Evolutionary conservation across 2,329 filamentous ascomycete genomes (phyloP).

Genomic region (Penicillium sp.): DNA sequence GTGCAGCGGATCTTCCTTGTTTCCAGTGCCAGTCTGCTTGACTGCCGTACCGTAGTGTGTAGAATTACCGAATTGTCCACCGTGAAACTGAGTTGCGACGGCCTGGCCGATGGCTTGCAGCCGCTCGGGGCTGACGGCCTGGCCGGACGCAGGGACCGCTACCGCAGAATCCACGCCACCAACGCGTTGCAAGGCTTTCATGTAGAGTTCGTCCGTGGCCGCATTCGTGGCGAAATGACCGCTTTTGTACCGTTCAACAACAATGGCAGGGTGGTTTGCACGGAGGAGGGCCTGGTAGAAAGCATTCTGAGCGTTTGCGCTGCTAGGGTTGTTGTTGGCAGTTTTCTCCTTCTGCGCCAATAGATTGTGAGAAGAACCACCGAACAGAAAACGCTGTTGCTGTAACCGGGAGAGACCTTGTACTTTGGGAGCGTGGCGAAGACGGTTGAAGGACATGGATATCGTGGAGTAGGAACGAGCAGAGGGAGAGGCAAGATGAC

Average conservation of each 20-base stretch:
- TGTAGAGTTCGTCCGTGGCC: constrained; percentile 68
- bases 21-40: constrained; percentile 52
- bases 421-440: constrained; percentile 18
- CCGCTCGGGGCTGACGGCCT: constrained; percentile 50
- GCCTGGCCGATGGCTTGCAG: constrained; percentile 74
- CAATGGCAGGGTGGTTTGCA: constrained; percentile 85
- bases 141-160: constrained; percentile 17
- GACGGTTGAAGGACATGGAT: constrained; percentile 21
- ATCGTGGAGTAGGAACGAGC: constrained; percentile 30
- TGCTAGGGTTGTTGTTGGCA: constrained; percentile 84
- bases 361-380: constrained; percentile 45
- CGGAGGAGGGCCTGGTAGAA: constrained; percentile 87
- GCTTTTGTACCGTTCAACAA: constrained; percentile 81
- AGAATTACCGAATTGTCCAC: constrained; percentile 58
- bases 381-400: constrained; percentile 34
- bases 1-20: constrained; percentile 77
- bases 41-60: too few species aligned
- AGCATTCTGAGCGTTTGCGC: constrained; percentile 77
- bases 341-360: constrained; percentile 81
- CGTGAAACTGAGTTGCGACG: constrained; percentile 61
- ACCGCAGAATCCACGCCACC: constrained; percentile 35
- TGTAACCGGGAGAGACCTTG: constrained; percentile 25
- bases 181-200: constrained; percentile 59
- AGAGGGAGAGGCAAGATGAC: constrained; percentile 13
- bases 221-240: constrained; percentile 74